Evolutionary conservation across 2,329 filamentous ascomycete genomes (phyloP), one percentile per base, ranked within the genome.

Genomic region (Aspergillus sp.): DNA sequence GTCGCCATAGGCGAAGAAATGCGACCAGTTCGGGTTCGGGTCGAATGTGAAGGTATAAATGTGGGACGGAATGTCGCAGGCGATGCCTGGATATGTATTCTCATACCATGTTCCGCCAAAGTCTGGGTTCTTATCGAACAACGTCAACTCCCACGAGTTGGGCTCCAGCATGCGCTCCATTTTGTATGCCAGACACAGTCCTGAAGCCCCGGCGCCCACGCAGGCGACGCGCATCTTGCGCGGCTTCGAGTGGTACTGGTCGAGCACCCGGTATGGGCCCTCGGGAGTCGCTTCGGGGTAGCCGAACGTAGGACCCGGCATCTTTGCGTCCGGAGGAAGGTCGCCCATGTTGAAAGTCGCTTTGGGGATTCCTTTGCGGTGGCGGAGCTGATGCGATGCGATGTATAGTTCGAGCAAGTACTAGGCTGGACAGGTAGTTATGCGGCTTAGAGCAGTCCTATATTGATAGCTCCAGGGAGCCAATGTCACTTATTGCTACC

Each of bases 1-100:
- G 13, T 47, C 38, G 1, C 53, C 53, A 8, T 50, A 49, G 16
- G 58, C 43, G 49, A 58, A 65, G 30, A 56, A 60, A 32, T 61
- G 49, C 8, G 55, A 54, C 62, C 62, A 65, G 20, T 63, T 51
- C 6, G 54, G 56, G 33, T 59, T 59, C 16, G 51, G 52, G 30
- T 54, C 59, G 35, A 54, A 57, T 1, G 38, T 19, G 50, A 52
- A 52, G 6, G 44, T 43, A 10, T 56, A 56, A 4, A 40, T 50
- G 33, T 56, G 54, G 1, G 54, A 36, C 1, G 54, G 54, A 16
- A 56, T 51, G 24, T 56, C 50, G 36, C 49, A 55, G 14, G 35
- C 45, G 16, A 47, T 40, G 7, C 50, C 50, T 9, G 45, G 50
- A 19, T 48, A 52, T 13, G 35, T 47, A 11, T 52, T 52, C 19